These are phyloP conservation scores for Citrus australasica DNA, from an alignment of 345 rosid genomes.

Conservation along the genomic window DNA sequence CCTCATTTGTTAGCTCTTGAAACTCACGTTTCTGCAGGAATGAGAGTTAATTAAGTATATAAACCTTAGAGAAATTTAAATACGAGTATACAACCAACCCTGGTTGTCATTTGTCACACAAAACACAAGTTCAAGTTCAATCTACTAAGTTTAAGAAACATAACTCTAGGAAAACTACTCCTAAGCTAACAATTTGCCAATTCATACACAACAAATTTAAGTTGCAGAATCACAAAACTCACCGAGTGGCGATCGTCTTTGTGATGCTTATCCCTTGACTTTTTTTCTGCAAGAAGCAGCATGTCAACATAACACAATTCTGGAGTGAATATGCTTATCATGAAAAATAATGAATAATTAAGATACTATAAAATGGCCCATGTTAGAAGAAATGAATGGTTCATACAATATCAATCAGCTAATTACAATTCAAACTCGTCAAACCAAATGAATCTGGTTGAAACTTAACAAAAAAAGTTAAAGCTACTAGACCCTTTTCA, in stretches of 20 bases:
- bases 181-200: background rate
- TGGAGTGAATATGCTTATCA: background rate
- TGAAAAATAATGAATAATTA: background rate
- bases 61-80: background rate
- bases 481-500: background rate
- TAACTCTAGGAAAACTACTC: background rate
- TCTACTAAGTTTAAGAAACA: background rate
- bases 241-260: conserved; percentile 43
- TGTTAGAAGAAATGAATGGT: background rate
- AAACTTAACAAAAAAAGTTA: background rate
- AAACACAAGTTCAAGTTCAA: background rate
- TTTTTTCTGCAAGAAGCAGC: conserved; percentile 57
- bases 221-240: conserved; percentile 26
- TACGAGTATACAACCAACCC: background rate
- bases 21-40: conserved; percentile 44
- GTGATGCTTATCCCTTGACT: conserved; percentile 60
- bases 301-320: conserved; percentile 22
- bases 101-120: background rate
- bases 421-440: background rate
- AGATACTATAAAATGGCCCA: background rate
- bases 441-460: background rate
- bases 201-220: background rate
- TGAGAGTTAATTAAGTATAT: background rate
- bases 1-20: conserved; percentile 66
- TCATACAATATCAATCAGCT: background rate